phyloP scores from a whole-genome alignment of 2,329 filamentous ascomycete species.

The Fusarium bulbicola region DNA sequence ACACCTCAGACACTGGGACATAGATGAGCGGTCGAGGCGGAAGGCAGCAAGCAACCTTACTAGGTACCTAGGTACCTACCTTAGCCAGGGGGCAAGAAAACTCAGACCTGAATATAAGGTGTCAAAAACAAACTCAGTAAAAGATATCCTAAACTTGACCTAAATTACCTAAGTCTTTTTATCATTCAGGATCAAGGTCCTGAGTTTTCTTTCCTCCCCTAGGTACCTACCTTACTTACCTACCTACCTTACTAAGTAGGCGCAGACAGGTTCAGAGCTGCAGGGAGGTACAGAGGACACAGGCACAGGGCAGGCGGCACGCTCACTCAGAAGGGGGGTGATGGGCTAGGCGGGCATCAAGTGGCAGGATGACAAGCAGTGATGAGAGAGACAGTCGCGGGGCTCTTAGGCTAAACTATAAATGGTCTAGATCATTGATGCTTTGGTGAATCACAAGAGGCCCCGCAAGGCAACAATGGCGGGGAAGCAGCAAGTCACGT shows the following conservation, averaged over 20 bases:
- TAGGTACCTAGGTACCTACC: not conserved
- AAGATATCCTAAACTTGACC: not conserved
- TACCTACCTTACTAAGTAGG: not conserved
- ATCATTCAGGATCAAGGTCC: not conserved
- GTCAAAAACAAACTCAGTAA: not conserved
- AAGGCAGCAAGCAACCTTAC: slow-evolving; percentile 25
- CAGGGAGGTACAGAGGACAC: slow-evolving; percentile 19
- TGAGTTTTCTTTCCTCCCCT: not conserved
- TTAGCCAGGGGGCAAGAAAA: not conserved
- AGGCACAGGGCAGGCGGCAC: slow-evolving; percentile 33
- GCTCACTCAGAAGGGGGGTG: slow-evolving; percentile 7
- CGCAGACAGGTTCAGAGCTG: slow-evolving; percentile 4
- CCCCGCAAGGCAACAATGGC: slow-evolving; percentile 40
- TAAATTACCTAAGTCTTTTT: not conserved
- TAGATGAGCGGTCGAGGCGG: slow-evolving; percentile 43
- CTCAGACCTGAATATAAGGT: not conserved
- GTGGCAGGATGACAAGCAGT: slow-evolving; percentile 38
- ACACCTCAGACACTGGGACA: slow-evolving; percentile 33
- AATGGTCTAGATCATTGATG: slow-evolving; percentile 9
- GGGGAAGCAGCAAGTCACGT: slow-evolving; percentile 40
- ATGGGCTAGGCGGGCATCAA: slow-evolving; percentile 8
- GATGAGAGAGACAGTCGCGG: slow-evolving; percentile 37
- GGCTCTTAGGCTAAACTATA: slow-evolving; percentile 34
- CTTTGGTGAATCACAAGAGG: slow-evolving; percentile 43
- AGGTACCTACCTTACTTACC: too few species aligned